A percentile compares a stretch with the other conserved stretches of the same genome.
Conservation (phyloP, 192 early-diverging fungal species). For the Rhizophagus prolifer region DNA sequence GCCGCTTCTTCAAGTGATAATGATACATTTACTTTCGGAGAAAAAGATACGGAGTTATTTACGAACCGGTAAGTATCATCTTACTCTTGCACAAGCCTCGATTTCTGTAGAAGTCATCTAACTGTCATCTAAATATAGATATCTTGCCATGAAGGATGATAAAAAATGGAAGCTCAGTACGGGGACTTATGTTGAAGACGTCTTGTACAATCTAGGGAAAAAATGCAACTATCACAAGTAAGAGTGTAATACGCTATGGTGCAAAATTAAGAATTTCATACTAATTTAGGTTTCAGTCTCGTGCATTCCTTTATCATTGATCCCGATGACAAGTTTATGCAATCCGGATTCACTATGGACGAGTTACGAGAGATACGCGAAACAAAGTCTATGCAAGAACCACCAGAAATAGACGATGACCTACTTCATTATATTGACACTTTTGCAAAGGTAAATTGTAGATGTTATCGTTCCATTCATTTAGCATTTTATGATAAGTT, state of each 20-base stretch:
- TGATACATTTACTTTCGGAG: too few relatives aligned
- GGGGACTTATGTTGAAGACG: constrained; percentile 1
- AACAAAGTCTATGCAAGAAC: not conserved
- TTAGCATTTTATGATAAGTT: constrained; percentile 4
- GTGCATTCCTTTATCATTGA: constrained; percentile 17
- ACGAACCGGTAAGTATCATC: not conserved
- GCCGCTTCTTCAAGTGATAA: not conserved
- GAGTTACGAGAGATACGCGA: not conserved
- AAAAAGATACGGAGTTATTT: not conserved
- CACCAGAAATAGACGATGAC: constrained; percentile 13
- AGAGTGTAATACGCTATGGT: not conserved
- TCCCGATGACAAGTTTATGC: constrained; percentile 9
- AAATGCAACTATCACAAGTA: constrained; percentile 2
- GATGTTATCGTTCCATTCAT: not conserved
- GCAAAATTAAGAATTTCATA: not conserved
- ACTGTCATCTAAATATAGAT: not conserved
- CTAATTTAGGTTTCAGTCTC: not conserved
- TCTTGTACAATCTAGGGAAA: constrained; percentile 13
- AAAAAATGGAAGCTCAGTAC: not conserved
- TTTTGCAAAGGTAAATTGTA: constrained; percentile 10
- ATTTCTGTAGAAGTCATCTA: not conserved
- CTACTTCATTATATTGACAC: constrained; percentile 11
- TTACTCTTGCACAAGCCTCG: not conserved
- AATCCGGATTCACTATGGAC: not conserved
- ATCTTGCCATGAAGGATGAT: not conserved